A percentile compares a stretch with the other conserved stretches of the same genome.
phyloP scores from a whole-genome alignment of 2,329 filamentous ascomycete species.

The Claviceps digitariae region DNA sequence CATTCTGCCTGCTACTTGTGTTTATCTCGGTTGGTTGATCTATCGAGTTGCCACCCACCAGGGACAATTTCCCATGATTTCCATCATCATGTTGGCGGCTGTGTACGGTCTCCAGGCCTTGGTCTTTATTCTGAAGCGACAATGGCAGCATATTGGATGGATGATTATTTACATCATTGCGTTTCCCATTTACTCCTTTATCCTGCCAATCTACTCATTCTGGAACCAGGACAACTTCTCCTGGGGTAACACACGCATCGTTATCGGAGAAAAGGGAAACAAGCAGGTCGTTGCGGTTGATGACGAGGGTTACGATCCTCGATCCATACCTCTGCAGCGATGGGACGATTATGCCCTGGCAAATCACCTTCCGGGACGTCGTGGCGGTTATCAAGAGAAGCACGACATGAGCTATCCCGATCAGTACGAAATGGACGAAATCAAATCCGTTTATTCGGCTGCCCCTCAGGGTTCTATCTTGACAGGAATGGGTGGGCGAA shows the following conservation, averaged over 20 bases:
- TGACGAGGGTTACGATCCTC: slow-evolving; percentile 76
- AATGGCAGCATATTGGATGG: slow-evolving; percentile 98
- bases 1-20: slow-evolving; percentile 77
- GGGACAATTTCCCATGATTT: slow-evolving; percentile 74
- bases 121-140: slow-evolving; percentile 91
- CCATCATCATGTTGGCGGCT: slow-evolving; percentile 74
- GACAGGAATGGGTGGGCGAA: slow-evolving; percentile 63
- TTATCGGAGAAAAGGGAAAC: slow-evolving; percentile 83
- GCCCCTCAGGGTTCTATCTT: slow-evolving; percentile 79
- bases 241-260: slow-evolving; percentile 97
- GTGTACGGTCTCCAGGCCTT: slow-evolving; percentile 93
- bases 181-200: slow-evolving; percentile 83
- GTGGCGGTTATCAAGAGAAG: slow-evolving; percentile 59
- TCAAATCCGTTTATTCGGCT: slow-evolving; percentile 91
- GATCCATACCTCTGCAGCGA: slow-evolving; percentile 82
- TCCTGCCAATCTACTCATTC: slow-evolving; percentile 93
- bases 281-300: slow-evolving; percentile 85
- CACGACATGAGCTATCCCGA: slow-evolving; percentile 52
- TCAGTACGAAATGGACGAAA: slow-evolving; percentile 93
- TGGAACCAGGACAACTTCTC: slow-evolving; percentile 99
- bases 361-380: slow-evolving; percentile 84
- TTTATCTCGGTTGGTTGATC: slow-evolving; percentile 78
- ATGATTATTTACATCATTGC: slow-evolving; percentile 98
- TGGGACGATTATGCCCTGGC: slow-evolving; percentile 90
- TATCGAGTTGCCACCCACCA: slow-evolving; percentile 56